Conservation (phyloP, 768 basidiomycete genomes). For the Lentinula boryana region DNA sequence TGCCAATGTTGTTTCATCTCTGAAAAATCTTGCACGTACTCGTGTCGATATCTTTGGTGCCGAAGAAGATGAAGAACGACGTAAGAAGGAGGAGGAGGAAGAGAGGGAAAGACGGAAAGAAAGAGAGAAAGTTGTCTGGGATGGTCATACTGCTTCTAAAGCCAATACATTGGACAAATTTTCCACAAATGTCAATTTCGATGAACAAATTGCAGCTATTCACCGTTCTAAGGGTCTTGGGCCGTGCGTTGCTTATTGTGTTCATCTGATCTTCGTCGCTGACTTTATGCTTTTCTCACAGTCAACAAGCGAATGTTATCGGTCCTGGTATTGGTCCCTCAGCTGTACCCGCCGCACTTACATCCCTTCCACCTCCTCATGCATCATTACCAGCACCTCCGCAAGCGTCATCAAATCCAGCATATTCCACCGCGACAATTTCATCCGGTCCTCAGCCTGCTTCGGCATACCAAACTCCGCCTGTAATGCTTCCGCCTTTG, state of each 20-base stretch:
- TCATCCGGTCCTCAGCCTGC: constrained; percentile 92
- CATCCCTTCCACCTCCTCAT: constrained; percentile 61
- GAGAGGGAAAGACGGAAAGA: constrained; percentile 78
- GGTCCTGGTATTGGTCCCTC: constrained; percentile 86
- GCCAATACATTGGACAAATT: constrained; percentile 89
- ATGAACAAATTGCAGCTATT: constrained; percentile 97
- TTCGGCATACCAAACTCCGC: constrained; percentile 60
- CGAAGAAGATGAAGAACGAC: constrained; percentile 85
- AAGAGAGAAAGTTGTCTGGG: constrained; percentile 96
- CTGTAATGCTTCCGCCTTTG: constrained; percentile 80
- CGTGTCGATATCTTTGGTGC: constrained; percentile 97
- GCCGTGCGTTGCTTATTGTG: constrained; percentile 46
- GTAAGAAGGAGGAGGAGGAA: constrained; percentile 83
- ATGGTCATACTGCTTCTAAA: constrained; percentile 95
- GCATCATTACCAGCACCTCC: constrained; percentile 72
- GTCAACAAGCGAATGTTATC: constrained; percentile 73
- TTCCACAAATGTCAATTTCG: constrained; percentile 89
- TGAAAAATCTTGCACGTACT: constrained; percentile 89
- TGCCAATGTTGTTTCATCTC: constrained; percentile 90
- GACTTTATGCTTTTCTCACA: constrained; percentile 18
- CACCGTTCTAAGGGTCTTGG: constrained; percentile 90
- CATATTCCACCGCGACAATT: constrained; percentile 78
- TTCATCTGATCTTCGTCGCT: background rate
- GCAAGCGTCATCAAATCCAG: constrained; percentile 39
- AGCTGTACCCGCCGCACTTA: constrained; percentile 61